phyloP scores from a whole-genome alignment of 2,329 filamentous ascomycete species.

The Talaromyces sp. region DNA sequence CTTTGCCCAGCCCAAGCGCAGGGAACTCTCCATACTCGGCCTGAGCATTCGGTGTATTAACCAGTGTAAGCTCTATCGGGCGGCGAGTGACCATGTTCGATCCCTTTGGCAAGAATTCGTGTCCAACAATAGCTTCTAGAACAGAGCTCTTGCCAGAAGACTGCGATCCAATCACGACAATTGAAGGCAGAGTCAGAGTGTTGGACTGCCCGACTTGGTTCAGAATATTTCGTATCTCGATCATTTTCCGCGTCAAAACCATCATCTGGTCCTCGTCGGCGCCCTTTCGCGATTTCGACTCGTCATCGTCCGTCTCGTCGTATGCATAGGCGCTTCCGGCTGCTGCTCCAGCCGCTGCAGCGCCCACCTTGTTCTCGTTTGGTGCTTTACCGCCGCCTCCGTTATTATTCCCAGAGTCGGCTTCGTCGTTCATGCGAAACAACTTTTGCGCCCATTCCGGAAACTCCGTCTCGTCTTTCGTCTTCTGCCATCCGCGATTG shows the following conservation, averaged over 20 bases:
- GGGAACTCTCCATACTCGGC: conserved; percentile 96
- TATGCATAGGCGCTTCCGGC: conserved; percentile 76
- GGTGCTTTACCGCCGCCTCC: conserved; percentile 43
- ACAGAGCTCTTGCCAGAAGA: conserved; percentile 98
- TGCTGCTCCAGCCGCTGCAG: conserved; percentile 60
- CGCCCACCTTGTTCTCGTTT: conserved; percentile 51
- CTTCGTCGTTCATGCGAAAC: conserved; percentile 58
- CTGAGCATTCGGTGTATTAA: conserved; percentile 85
- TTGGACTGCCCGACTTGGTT: conserved; percentile 90
- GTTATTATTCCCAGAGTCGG: conserved; percentile 47
- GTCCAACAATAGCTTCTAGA: conserved; percentile 91
- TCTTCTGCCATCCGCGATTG: conserved; percentile 73
- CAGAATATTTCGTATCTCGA: conserved; percentile 90
- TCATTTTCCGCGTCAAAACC: conserved; percentile 98
- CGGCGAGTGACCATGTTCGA: conserved; percentile 96
- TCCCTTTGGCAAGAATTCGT: conserved; percentile 97
- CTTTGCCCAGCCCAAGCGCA: conserved; percentile 79
- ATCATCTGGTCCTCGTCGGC: conserved; percentile 98
- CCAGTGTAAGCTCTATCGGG: conserved; percentile 90
- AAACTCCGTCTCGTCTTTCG: conserved; percentile 68
- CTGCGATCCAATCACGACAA: conserved; percentile 98
- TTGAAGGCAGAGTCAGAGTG: conserved; percentile 83
- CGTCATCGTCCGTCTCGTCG: conserved; percentile 61
- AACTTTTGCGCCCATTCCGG: conserved; percentile 78
- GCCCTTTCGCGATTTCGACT: conserved; percentile 55